Conservation (phyloP, 148 eudicot species). For the Persicaria maculosa region DNA sequence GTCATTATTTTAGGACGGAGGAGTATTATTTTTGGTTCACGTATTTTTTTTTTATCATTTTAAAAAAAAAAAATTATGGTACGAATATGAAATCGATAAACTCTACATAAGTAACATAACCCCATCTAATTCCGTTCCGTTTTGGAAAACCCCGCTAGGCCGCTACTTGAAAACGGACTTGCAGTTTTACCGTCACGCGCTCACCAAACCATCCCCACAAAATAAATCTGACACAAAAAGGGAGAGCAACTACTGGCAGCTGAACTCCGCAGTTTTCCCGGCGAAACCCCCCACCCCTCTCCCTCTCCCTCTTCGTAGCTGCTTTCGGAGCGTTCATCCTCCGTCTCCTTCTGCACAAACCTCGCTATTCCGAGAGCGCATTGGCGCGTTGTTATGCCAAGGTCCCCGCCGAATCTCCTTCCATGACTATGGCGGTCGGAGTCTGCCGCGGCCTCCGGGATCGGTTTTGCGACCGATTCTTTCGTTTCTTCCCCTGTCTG, state of each 20-base stretch:
- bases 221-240: not conserved
- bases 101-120: no score
- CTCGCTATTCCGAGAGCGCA: not conserved
- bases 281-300: not conserved
- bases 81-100: no score
- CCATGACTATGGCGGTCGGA: constrained; percentile 2
- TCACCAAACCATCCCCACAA: not conserved
- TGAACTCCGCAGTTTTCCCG: not conserved
- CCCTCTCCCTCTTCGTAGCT: not conserved
- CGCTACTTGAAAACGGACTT: no score
- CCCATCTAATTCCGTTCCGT: no score
- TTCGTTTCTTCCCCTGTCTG: constrained; percentile 10
- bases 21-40: no score
- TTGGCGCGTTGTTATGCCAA: constrained; percentile 8
- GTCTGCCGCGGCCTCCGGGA: constrained; percentile 6
- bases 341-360: not conserved
- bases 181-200: not conserved
- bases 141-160: no score
- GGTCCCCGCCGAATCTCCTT: not conserved
- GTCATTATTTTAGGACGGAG: no score
- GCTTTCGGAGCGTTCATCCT: not conserved
- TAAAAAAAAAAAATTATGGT: no score
- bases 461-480: constrained; percentile 2
- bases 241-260: not conserved
- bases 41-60: no score